Evolutionary conservation across 2,329 filamentous ascomycete genomes (phyloP), one percentile per base, ranked within the genome.

Genomic region (Monosporascus sp.): DNA sequence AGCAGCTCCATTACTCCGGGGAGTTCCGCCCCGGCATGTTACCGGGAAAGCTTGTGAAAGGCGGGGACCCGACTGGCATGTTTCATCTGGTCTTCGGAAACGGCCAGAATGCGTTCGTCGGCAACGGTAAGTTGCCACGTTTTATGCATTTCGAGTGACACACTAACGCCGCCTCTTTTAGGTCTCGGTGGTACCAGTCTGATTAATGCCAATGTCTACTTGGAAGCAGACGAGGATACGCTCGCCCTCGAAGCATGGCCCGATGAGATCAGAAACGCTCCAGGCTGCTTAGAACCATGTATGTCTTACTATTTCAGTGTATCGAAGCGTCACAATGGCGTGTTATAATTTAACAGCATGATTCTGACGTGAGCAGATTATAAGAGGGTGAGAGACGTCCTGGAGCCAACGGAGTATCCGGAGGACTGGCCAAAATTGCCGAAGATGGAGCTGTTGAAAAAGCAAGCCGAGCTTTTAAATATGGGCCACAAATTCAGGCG

Each of bases 141-240:
- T 14, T 14, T 35, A 35, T 14, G 9, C 31, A 35, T 35, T 35
- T 35, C 31, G 11, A 35, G 31, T 35, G 31, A 35, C 31, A 35
- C 37, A 35, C 51, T 54, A 37, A 57, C 26, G 37, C 26, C 58
- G 50, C 14, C 8, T 50, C 47, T 11, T n/a, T 7, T 40, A 80
- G 77, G 83, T 1, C 78, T 88, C 31, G 85, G 85, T 11, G 85
- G 84, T 9, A 85, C 83, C 2, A 86, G 82, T 64, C 65, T 88
- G 28, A 76, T 88, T 41, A 88, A 88, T 57, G 83, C 84, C 9
- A 87, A 87, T 61, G 80, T 88, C 2, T 88, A 85, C 59, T 69
- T 87, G 17, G 75, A 81, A 58, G 78, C 82, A 3, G 82, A 86
- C 52, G 65, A 77, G 15, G 72, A 73, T 4, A 81, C 81, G 0